Evolutionary conservation across 1,139 yeast genomes (phyloP).

Genomic region (Magnusiomyces clavatus): DNA sequence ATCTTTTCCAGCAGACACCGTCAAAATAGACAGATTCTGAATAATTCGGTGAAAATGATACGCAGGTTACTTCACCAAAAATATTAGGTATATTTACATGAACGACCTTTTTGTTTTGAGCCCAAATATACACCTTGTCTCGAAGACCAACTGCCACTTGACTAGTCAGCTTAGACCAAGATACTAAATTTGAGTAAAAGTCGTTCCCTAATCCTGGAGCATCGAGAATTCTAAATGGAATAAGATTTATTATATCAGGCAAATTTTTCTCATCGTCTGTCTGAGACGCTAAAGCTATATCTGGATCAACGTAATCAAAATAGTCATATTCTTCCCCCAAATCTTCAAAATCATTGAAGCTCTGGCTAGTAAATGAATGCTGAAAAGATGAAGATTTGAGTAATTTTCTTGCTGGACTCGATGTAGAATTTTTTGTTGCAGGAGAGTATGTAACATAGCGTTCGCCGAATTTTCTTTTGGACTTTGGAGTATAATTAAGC

Average conservation of each 20-base stretch:
- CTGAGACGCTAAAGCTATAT: not conserved
- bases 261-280: not conserved
- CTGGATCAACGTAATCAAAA: not conserved
- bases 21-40: not conserved
- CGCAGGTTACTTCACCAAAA: conserved; percentile 43
- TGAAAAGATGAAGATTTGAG: too few relatives aligned
- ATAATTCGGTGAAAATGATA: conserved; percentile 41
- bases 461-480: too few relatives aligned
- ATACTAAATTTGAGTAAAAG: conserved; percentile 67
- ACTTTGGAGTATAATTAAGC: too few relatives aligned
- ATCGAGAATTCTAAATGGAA: conserved; percentile 48
- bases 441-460: too few relatives aligned
- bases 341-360: not conserved
- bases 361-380: not conserved
- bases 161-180: conserved; percentile 53
- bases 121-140: conserved; percentile 58
- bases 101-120: conserved; percentile 41
- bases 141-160: conserved; percentile 66
- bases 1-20: too few relatives aligned
- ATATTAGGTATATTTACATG: conserved; percentile 16
- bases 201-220: conserved; percentile 76
- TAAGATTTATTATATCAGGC: conserved; percentile 4
- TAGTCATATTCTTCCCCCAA: not conserved
- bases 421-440: too few relatives aligned
- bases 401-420: too few relatives aligned